Percentiles rank a stretch among this genome's conserved stretches.
phyloP scores from a whole-genome alignment of 192 early-diverging fungal species.

The Irineochytrium annulatum region DNA sequence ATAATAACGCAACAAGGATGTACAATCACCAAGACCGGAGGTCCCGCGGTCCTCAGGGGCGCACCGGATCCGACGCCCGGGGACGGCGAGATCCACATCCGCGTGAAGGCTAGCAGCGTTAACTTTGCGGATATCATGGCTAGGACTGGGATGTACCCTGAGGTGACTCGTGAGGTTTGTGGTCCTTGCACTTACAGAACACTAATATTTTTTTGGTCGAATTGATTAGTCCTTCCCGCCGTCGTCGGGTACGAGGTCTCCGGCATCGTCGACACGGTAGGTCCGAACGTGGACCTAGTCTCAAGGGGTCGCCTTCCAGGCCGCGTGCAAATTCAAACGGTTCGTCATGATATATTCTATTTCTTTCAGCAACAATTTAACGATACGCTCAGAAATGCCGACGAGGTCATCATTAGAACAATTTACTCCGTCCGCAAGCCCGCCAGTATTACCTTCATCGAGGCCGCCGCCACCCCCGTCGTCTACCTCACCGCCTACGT shows the following conservation, averaged over 20 bases:
- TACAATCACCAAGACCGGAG: conserved; percentile 7
- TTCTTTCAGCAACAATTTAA: too few relatives aligned
- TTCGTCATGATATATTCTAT: too few relatives aligned
- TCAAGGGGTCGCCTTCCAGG: too few relatives aligned
- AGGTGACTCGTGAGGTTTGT: conserved; percentile 15
- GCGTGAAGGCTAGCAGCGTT: conserved; percentile 31
- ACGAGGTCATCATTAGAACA: conserved; percentile 8
- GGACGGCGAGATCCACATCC: conserved; percentile 16
- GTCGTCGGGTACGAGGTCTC: conserved; percentile 33
- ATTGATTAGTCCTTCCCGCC: conserved; percentile 19
- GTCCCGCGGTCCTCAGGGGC: neutral
- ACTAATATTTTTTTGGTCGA: too few relatives aligned
- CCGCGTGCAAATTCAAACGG: too few relatives aligned
- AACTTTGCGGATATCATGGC: conserved; percentile 33
- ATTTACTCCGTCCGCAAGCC: conserved; percentile 54
- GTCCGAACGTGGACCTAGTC: too few relatives aligned
- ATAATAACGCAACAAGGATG: too few relatives aligned
- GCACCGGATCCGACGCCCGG: conserved; percentile 4
- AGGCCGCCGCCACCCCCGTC: conserved; percentile 75
- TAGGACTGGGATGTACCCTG: conserved; percentile 23
- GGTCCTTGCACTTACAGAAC: neutral
- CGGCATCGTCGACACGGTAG: conserved; percentile 20
- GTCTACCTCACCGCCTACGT: conserved; percentile 85
- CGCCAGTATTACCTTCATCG: conserved; percentile 59
- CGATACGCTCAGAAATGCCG: too few relatives aligned